phyloP scores from a whole-genome alignment of 2,329 filamentous ascomycete species.

The Meredithiella fracta region DNA sequence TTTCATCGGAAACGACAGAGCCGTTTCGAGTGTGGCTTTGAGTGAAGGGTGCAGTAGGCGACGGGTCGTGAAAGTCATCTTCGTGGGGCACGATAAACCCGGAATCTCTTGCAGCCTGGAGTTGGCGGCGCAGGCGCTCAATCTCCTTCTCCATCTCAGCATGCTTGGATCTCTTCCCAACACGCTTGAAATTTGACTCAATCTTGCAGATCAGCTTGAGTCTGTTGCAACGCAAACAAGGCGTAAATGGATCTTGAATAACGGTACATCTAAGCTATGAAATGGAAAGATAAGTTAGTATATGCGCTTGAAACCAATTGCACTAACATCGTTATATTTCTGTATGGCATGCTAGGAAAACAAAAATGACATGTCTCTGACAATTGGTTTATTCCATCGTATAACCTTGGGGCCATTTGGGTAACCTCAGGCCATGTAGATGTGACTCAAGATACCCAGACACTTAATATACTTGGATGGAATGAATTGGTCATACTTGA shows the following conservation, averaged over 20 bases:
- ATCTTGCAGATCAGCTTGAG: constrained; percentile 73
- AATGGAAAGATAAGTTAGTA: neutral
- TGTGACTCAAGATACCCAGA: too few species aligned
- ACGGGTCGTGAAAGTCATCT: constrained; percentile 33
- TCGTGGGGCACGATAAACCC: constrained; percentile 39
- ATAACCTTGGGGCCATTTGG: neutral
- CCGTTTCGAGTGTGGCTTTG: constrained; percentile 39
- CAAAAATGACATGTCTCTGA: neutral
- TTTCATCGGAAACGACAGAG: constrained; percentile 52
- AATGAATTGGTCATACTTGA: too few species aligned
- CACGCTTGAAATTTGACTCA: constrained; percentile 72
- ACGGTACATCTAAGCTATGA: constrained; percentile 65
- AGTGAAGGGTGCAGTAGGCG: constrained; percentile 22
- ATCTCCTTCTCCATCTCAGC: constrained; percentile 79
- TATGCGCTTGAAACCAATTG: neutral
- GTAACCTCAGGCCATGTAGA: constrained; percentile 14
- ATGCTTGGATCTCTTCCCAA: constrained; percentile 68
- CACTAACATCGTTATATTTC: neutral
- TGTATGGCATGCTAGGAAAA: neutral
- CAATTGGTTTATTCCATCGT: neutral
- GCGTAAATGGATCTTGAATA: constrained; percentile 61
- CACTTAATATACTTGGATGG: too few species aligned
- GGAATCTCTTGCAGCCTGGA: constrained; percentile 42
- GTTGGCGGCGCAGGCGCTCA: constrained; percentile 45
- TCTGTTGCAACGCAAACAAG: constrained; percentile 62